phyloP scores from a whole-genome alignment of 352 stramenopile genomes.

The Phytopythium oedochilum region DNA sequence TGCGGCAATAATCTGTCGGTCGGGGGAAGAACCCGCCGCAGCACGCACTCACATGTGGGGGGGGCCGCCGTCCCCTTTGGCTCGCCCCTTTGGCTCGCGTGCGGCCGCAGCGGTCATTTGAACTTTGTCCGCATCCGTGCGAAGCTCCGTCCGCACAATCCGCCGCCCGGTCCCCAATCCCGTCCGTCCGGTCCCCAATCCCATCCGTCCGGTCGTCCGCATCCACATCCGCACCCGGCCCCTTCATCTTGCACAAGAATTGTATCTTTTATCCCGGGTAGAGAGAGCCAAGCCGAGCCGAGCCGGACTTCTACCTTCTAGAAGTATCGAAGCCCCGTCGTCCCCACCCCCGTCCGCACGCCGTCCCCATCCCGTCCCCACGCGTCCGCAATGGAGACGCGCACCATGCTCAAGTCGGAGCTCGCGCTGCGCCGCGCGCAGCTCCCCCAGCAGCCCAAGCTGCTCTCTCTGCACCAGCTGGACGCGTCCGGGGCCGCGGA shows the following conservation, averaged over 20 bases:
- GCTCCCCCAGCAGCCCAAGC: conserved; percentile 29
- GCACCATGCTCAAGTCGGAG: neutral
- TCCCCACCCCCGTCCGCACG: too few species aligned
- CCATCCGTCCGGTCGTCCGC: neutral
- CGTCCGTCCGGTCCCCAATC: neutral
- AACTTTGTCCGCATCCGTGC: conserved; percentile 38
- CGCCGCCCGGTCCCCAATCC: neutral
- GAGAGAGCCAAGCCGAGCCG: too few species aligned
- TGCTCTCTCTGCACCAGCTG: conserved; percentile 44
- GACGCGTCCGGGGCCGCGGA: conserved; percentile 21
- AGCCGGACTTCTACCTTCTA: conserved; percentile 7
- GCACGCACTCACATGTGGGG: too few species aligned
- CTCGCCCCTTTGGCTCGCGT: neutral
- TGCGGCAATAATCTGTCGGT: neutral
- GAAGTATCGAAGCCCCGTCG: conserved; percentile 4
- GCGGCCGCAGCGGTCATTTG: conserved; percentile 47
- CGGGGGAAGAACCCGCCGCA: neutral
- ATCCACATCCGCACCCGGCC: conserved; percentile 2
- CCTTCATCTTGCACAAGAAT: conserved; percentile 15
- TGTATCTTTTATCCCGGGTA: conserved; percentile 27
- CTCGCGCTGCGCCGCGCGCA: conserved; percentile 1
- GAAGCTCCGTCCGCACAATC: conserved; percentile 1
- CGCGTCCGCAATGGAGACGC: conserved; percentile 39
- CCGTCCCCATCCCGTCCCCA: too few species aligned
- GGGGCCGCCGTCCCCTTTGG: neutral